Evolutionary conservation across 2,329 filamentous ascomycete genomes (phyloP).

Genomic region (Exophiala calicioides): DNA sequence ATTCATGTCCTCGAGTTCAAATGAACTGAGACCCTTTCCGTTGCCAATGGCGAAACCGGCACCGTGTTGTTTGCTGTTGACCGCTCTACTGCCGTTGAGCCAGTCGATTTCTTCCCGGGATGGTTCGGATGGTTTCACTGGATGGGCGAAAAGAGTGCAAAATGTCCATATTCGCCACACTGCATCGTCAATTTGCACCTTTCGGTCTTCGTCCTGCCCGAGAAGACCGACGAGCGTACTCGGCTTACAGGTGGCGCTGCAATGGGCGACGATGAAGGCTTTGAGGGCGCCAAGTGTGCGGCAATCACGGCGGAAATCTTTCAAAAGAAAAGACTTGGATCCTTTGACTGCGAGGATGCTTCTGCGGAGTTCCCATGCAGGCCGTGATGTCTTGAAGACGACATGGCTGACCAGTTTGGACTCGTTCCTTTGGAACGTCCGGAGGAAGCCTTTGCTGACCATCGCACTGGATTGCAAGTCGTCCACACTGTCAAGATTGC

Average conservation of each 20-base stretch:
- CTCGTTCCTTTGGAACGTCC: slow-evolving; percentile 30
- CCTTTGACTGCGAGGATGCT: slow-evolving; percentile 22
- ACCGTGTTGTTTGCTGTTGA: slow-evolving; percentile 51
- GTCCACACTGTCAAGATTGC: slow-evolving; percentile 19
- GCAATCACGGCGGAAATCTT: slow-evolving; percentile 43
- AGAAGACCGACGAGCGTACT: slow-evolving; percentile 58
- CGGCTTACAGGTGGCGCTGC: slow-evolving; percentile 57
- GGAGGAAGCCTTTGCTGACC: slow-evolving; percentile 30
- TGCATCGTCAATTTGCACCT: slow-evolving; percentile 59
- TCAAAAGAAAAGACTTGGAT: slow-evolving; percentile 24
- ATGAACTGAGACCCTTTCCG: slow-evolving; percentile 52
- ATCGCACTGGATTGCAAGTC: slow-evolving; percentile 27
- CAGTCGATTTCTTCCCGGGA: slow-evolving; percentile 63
- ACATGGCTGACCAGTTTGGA: slow-evolving; percentile 27
- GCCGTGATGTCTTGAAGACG: slow-evolving; percentile 25
- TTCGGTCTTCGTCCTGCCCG: slow-evolving; percentile 47
- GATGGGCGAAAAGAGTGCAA: slow-evolving; percentile 61
- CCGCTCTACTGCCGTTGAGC: slow-evolving; percentile 58
- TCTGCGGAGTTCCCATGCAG: slow-evolving; percentile 31
- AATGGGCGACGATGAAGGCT: slow-evolving; percentile 56
- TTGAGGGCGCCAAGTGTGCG: slow-evolving; percentile 58
- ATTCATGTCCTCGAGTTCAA: slow-evolving; percentile 64
- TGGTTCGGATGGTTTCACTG: slow-evolving; percentile 58
- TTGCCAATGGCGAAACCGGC: slow-evolving; percentile 62
- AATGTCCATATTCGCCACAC: slow-evolving; percentile 69